Evolutionary conservation across 1,284 basidiomycete genomes (phyloP).

Genomic region (Naganishia cerealis): DNA sequence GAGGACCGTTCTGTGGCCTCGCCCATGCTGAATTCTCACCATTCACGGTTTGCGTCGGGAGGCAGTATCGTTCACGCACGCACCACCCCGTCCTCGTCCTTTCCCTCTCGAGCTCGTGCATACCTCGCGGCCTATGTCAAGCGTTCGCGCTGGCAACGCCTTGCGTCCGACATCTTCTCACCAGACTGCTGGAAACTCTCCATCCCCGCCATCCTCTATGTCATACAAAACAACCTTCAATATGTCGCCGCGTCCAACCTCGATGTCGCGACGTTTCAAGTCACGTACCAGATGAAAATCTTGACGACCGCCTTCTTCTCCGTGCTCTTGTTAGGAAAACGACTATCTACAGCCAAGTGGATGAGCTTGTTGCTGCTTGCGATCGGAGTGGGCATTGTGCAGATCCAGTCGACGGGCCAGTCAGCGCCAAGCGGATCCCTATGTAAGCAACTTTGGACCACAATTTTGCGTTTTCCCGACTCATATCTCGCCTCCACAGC

Average conservation of each 20-base stretch:
- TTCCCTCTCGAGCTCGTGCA: background rate
- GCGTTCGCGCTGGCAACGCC: constrained; percentile 31
- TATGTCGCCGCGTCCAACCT: constrained; percentile 91
- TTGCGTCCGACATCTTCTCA: constrained; percentile 61
- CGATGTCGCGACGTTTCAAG: constrained; percentile 82
- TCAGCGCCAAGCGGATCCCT: background rate
- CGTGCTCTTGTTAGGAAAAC: constrained; percentile 80
- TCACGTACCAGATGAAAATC: constrained; percentile 97
- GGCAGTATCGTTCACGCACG: background rate
- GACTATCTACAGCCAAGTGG: constrained; percentile 76
- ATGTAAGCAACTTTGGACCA: background rate
- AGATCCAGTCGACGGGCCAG: constrained; percentile 64
- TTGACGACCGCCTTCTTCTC: constrained; percentile 94
- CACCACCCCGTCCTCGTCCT: background rate
- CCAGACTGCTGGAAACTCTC: constrained; percentile 93
- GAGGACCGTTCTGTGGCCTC: background rate
- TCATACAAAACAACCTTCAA: constrained; percentile 93
- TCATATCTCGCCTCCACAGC: background rate
- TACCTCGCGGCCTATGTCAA: constrained; percentile 29
- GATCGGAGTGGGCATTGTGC: constrained; percentile 87
- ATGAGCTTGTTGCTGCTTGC: constrained; percentile 78
- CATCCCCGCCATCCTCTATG: constrained; percentile 92
- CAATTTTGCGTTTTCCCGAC: background rate
- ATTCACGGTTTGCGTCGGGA: constrained; percentile 4
- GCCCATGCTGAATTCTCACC: background rate